Percentiles rank a stretch among this genome's conserved stretches.
Conservation (phyloP, 208 protist genomes). For the Blastocrithidia nonstop region DNA sequence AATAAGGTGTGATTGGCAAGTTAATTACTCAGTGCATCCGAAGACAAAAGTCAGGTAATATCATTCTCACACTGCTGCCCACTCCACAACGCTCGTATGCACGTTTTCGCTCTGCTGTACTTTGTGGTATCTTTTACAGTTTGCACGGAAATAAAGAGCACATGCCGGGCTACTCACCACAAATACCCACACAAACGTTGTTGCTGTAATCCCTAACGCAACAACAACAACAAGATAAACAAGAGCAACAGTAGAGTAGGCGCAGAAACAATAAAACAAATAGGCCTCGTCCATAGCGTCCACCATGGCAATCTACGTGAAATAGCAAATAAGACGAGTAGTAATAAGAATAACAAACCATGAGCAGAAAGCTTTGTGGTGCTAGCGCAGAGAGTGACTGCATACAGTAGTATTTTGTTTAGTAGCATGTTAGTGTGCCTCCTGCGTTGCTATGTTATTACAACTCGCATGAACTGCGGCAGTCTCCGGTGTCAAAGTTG, state of each 20-base stretch:
- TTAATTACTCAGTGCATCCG: no score
- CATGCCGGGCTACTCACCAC: slow-evolving; percentile 37
- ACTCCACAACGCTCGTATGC: slow-evolving; percentile 59
- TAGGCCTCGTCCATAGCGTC: no score
- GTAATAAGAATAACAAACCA: no score
- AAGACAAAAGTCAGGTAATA: no score
- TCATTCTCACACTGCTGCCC: slow-evolving; percentile 52
- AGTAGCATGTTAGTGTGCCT: neutral
- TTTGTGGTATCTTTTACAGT: slow-evolving; percentile 31
- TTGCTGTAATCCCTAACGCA: slow-evolving; percentile 16
- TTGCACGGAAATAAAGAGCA: slow-evolving; percentile 27
- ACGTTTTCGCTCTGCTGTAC: slow-evolving; percentile 19
- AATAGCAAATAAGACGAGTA: no score
- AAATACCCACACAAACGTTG: slow-evolving; percentile 26
- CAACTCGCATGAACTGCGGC: neutral
- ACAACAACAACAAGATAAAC: neutral
- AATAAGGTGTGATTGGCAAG: no score
- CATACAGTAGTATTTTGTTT: neutral
- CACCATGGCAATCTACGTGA: no score
- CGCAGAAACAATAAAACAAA: no score
- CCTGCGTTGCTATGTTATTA: neutral
- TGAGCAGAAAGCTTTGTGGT: no score
- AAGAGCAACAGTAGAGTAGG: no score
- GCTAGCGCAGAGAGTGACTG: no score
- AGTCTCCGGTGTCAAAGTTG: slow-evolving; percentile 18